Conservation (phyloP, 2,329 filamentous ascomycete genomes). For the Stagonosporopsis chrysanthemi region DNA sequence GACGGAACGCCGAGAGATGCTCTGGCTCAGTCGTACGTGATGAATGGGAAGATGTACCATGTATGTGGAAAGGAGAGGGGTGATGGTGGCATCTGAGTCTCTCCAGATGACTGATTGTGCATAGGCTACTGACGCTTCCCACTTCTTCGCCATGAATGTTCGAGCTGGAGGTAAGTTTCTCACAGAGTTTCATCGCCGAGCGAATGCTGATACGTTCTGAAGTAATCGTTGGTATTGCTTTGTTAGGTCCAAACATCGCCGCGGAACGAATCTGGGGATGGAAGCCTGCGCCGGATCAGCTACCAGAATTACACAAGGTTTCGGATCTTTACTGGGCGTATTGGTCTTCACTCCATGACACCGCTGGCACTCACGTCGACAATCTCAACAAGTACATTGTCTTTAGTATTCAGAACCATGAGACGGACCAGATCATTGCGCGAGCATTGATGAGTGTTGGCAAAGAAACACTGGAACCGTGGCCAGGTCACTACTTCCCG, state of each 20-base stretch:
- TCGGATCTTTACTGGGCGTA: constrained; percentile 33
- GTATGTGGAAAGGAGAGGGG: background rate
- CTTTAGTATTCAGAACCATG: constrained; percentile 20
- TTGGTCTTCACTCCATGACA: constrained; percentile 22
- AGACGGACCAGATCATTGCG: constrained; percentile 21
- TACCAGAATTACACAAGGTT: constrained; percentile 21
- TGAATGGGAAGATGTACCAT: background rate
- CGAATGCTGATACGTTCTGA: background rate
- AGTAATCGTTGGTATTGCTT: background rate
- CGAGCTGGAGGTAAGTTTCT: background rate
- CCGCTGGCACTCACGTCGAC: constrained; percentile 6
- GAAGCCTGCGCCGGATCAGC: constrained; percentile 15
- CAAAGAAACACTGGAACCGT: constrained; percentile 6
- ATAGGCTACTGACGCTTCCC: background rate
- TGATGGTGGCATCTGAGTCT: background rate
- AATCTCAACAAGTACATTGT: constrained; percentile 28
- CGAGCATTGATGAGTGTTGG: constrained; percentile 18
- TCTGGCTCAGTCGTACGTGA: background rate
- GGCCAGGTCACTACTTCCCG: constrained; percentile 29
- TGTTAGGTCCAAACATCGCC: background rate
- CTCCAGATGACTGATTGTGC: background rate
- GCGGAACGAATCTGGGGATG: background rate
- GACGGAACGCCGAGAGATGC: background rate
- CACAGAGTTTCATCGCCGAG: background rate
- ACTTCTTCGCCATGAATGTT: background rate